Conservation (phyloP, 2,329 filamentous ascomycete species). For the Sclerotinia minor region DNA sequence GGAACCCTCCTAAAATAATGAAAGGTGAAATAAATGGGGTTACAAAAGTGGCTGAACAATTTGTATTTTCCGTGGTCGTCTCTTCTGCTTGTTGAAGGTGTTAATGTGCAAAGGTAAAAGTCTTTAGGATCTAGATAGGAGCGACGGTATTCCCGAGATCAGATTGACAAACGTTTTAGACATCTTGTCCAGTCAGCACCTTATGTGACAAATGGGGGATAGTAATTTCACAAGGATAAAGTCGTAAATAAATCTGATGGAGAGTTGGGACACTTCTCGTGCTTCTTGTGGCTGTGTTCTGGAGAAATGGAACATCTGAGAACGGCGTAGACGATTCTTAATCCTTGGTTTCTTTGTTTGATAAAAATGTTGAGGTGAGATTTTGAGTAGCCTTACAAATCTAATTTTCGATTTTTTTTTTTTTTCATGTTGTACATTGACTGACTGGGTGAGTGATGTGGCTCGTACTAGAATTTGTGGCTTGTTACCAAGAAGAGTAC, state of each 20-base stretch:
- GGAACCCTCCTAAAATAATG: not conserved
- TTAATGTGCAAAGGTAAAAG: no score
- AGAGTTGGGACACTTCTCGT: not conserved
- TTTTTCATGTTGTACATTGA: no score
- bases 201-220: slow-evolving; percentile 2
- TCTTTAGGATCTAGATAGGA: not conserved
- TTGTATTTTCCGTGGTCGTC: not conserved
- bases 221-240: no score
- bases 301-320: slow-evolving; percentile 16
- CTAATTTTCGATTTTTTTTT: no score
- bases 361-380: not conserved
- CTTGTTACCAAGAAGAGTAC: not conserved
- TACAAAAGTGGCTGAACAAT: not conserved
- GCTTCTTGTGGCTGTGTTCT: slow-evolving; percentile 4
- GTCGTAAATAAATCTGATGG: not conserved
- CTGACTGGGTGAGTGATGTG: not conserved
- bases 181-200: slow-evolving; percentile 2
- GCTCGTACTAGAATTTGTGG: slow-evolving; percentile 6
- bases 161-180: not conserved
- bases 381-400: no score
- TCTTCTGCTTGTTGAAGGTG: not conserved
- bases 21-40: not conserved
- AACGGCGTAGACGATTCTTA: not conserved
- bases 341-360: slow-evolving; percentile 1
- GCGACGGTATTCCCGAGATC: not conserved